Evolutionary conservation across 306 rosid genomes (phyloP), one percentile per base, ranked within the genome.

Genomic region (Mucuna pruriens): DNA sequence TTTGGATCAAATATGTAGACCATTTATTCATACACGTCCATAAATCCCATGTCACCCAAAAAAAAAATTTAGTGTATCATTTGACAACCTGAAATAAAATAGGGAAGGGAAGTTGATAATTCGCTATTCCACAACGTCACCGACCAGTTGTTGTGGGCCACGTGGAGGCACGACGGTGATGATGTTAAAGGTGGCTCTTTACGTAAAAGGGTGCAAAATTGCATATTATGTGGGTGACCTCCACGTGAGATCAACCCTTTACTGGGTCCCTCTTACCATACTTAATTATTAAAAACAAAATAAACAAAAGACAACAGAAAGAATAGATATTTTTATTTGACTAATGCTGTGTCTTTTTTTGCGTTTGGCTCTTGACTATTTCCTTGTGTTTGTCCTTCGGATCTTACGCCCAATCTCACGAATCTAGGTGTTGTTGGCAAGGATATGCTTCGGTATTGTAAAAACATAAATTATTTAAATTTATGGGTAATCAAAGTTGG

Each of bases 151-250:
- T 31, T 29, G 33, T 10, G 40, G 67, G 88, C 77, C 89, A 86
- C 84, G 89, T 89, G 88, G 93, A 67, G 8, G 16, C 76, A 49
- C 58, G 87, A 75, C 57, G 39, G 65, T 75, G 64, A 80, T 75
- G 61, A 79, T 67, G 49, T 17, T 19, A 66, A 80, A 3, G 79
- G 38, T 26, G 31, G 58, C 67, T 7, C 48, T 64, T 54, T 16
- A 17, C 19, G 51, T 20, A 40, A 66, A 81, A 23, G 60, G 63
- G 44, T 52, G 54, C 15, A 20, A 54, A 73, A 10, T 19, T 42
- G 54, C 20, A 19, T 19, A 73, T 12, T 34, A 31, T 58, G 82
- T 77, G 44, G 66, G 72, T 13, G 61, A 58, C 46, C 79, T 63
- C 83, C 80, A 85, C 83, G 85, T 76, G 84, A 76, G 57, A 3